Conservation (phyloP, 2,329 filamentous ascomycete genomes). For the Monilinia vaccinii-corymbosi region DNA sequence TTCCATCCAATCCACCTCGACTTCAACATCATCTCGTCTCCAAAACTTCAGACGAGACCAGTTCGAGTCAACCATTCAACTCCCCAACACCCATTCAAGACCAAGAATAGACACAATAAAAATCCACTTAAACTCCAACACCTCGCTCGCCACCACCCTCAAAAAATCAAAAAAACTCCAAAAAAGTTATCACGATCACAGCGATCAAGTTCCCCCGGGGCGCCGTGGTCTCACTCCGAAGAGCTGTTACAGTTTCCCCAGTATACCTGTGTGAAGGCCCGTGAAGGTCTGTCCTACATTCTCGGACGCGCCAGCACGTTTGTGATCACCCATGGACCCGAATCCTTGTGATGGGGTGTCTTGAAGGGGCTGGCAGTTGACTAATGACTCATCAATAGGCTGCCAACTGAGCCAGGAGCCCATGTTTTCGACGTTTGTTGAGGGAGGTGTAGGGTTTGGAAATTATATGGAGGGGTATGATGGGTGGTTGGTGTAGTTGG, state of each 20-base stretch:
- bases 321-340: neutral
- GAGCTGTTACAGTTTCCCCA: neutral
- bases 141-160: neutral
- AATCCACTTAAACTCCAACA: neutral
- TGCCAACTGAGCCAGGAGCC: neutral
- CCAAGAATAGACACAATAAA: neutral
- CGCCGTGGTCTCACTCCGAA: neutral
- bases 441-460: neutral
- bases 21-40: neutral
- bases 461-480: neutral
- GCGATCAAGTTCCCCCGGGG: neutral
- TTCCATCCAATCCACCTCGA: neutral
- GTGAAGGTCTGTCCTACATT: neutral
- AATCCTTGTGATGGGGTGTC: neutral
- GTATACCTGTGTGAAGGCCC: slow-evolving; percentile 1
- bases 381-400: neutral
- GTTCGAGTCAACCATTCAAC: neutral
- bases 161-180: neutral
- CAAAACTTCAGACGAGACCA: neutral
- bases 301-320: neutral
- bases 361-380: neutral
- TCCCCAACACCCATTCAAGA: neutral
- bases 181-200: neutral
- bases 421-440: neutral
- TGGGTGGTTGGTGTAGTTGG: neutral